Evolutionary conservation across 1,284 basidiomycete genomes (phyloP).

Genomic region (Ustilago curta): DNA sequence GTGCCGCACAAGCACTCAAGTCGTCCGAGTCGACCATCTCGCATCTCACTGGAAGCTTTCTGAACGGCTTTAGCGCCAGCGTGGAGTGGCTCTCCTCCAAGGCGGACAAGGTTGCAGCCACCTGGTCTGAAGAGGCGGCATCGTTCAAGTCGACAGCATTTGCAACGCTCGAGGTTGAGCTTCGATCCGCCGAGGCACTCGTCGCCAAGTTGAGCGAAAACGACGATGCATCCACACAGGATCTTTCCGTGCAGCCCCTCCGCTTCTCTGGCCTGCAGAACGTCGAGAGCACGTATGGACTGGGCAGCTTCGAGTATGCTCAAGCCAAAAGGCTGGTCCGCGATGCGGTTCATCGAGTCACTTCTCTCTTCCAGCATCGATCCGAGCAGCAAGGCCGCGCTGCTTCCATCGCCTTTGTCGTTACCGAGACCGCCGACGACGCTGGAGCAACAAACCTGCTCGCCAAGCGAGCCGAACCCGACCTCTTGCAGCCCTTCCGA

Average conservation of each 20-base stretch:
- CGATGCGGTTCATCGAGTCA: slow-evolving; percentile 28
- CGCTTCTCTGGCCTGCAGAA: slow-evolving; percentile 50
- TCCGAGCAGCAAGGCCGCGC: slow-evolving; percentile 33
- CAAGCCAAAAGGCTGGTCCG: slow-evolving; percentile 33
- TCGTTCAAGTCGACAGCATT: slow-evolving; percentile 39
- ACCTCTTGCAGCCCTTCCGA: slow-evolving; percentile 37
- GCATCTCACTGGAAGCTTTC: slow-evolving; percentile 35
- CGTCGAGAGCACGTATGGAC: slow-evolving; percentile 42
- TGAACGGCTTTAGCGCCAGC: slow-evolving; percentile 37
- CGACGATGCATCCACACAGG: slow-evolving; percentile 2
- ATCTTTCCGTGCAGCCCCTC: slow-evolving; percentile 45
- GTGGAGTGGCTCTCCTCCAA: slow-evolving; percentile 40
- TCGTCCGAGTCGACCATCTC: slow-evolving; percentile 35
- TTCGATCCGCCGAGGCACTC: slow-evolving; percentile 35
- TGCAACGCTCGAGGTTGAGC: slow-evolving; percentile 36
- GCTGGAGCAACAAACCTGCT: slow-evolving; percentile 4
- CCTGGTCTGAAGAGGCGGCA: slow-evolving; percentile 35
- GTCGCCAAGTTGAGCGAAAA: slow-evolving; percentile 19
- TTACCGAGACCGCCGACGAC: slow-evolving; percentile 25
- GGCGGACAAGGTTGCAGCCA: slow-evolving; percentile 8
- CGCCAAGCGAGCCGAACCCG: slow-evolving; percentile 22
- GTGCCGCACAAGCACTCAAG: slow-evolving; percentile 27
- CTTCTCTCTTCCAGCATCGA: slow-evolving; percentile 24
- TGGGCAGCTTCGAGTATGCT: slow-evolving; percentile 29
- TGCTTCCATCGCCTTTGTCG: slow-evolving; percentile 44